phyloP scores from a whole-genome alignment of 1,139 yeast genomes.

The Groenewaldozyma auringiensis region DNA sequence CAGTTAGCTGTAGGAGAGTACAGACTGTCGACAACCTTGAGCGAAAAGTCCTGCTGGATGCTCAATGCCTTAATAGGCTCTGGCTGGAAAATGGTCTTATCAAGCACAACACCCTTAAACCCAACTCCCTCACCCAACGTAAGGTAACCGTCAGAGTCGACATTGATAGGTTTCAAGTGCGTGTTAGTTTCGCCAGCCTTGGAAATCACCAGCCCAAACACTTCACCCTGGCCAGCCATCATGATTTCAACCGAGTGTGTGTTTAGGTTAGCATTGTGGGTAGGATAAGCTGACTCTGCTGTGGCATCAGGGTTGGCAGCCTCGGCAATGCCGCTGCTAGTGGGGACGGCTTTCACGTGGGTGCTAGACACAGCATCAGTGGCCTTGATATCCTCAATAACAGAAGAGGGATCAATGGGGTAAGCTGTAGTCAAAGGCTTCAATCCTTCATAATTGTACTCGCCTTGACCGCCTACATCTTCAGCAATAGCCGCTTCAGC shows the following conservation, averaged over 20 bases:
- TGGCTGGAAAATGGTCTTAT: slow-evolving; percentile 23
- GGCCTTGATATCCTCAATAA: neutral
- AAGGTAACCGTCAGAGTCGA: slow-evolving; percentile 21
- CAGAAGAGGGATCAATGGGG: neutral
- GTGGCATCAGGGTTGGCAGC: neutral
- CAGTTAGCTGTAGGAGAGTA: slow-evolving; percentile 20
- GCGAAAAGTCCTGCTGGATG: slow-evolving; percentile 15
- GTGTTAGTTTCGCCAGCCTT: slow-evolving; percentile 12
- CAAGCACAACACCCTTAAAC: slow-evolving; percentile 21
- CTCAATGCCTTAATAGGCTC: slow-evolving; percentile 22
- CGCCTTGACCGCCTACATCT: too few species aligned
- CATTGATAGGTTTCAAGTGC: slow-evolving; percentile 20
- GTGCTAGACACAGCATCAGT: neutral
- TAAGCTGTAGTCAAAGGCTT: neutral
- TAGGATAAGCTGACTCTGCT: neutral
- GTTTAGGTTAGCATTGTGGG: neutral
- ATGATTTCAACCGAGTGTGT: slow-evolving; percentile 1
- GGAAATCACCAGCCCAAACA: slow-evolving; percentile 22
- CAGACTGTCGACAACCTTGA: slow-evolving; percentile 12
- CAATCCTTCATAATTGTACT: too few species aligned
- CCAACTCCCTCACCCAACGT: slow-evolving; percentile 17
- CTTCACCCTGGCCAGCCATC: slow-evolving; percentile 19
- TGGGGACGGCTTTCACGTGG: neutral
- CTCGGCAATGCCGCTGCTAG: neutral
- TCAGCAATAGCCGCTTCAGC: neutral